Conservation (phyloP, 352 stramenopile species). For the Thraustochytrium sp. region DNA sequence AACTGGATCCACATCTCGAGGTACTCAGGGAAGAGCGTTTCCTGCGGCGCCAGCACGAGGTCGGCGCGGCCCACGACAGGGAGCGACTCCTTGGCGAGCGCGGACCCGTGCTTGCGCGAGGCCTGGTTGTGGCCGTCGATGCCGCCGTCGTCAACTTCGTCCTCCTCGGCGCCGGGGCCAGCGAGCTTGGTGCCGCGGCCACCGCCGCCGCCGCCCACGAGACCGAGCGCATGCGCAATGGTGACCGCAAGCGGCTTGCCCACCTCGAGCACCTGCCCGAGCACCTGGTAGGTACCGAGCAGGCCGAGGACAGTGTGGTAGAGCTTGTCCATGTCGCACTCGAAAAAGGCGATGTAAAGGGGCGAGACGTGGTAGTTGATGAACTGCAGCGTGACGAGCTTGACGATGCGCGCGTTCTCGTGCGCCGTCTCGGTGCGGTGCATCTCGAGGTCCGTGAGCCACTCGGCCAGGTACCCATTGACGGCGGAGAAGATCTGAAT, state of each 20-base stretch:
- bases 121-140: no score
- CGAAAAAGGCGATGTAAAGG: conserved; percentile 85
- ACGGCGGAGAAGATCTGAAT: conserved; percentile 69
- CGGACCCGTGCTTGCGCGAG: neutral
- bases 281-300: neutral
- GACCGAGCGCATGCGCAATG: neutral
- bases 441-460: conserved; percentile 79
- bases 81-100: neutral
- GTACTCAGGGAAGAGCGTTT: conserved; percentile 29
- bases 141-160: no score
- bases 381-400: conserved; percentile 88
- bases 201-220: neutral
- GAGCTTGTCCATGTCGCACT: conserved; percentile 35
- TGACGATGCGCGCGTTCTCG: conserved; percentile 77
- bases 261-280: conserved; percentile 3
- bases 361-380: conserved; percentile 94
- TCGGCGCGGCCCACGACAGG: neutral
- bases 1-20: conserved; percentile 41
- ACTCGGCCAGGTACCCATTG: conserved; percentile 63
- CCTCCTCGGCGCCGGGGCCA: no score
- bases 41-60: neutral
- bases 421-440: conserved; percentile 78
- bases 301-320: neutral
- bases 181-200: neutral
- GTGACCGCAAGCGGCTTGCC: conserved; percentile 2